Percentiles rank a stretch among this genome's conserved stretches.
phyloP scores from a whole-genome alignment of 1,284 basidiomycete species.

The Ganoderma sp. region DNA sequence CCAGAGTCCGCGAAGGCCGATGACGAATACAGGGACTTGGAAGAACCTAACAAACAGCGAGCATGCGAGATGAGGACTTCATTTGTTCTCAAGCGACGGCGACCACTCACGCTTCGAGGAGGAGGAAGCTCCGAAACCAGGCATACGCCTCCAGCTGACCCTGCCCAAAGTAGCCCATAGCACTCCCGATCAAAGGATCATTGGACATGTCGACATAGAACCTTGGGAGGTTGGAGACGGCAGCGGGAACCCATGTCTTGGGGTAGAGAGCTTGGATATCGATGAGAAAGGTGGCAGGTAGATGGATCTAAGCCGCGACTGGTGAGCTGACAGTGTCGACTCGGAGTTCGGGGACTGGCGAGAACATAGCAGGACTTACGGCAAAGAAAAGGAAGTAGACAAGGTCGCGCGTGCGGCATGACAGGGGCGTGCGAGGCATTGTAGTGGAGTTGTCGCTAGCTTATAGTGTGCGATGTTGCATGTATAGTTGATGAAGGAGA shows the following conservation, averaged over 20 bases:
- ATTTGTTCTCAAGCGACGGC: no score
- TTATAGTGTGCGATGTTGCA: neutral
- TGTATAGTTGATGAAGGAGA: no score
- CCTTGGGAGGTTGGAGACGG: constrained; percentile 49
- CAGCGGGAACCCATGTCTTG: constrained; percentile 50
- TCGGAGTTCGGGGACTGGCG: neutral
- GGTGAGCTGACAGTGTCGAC: neutral
- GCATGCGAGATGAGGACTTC: neutral
- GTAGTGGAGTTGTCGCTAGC: neutral
- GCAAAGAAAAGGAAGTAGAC: constrained; percentile 69
- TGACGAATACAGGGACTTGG: constrained; percentile 77
- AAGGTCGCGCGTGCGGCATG: constrained; percentile 63
- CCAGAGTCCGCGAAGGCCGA: constrained; percentile 72
- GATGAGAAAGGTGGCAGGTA: constrained; percentile 66
- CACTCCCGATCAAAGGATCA: constrained; percentile 69
- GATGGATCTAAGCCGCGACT: constrained; percentile 55
- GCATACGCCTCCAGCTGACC: constrained; percentile 43
- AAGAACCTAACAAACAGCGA: constrained; percentile 56
- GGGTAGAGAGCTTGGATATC: constrained; percentile 79
- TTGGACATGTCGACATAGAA: constrained; percentile 58
- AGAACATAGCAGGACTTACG: constrained; percentile 44
- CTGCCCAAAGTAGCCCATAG: constrained; percentile 50
- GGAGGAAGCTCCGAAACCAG: constrained; percentile 73
- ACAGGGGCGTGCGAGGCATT: constrained; percentile 48
- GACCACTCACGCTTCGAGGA: constrained; percentile 54